Evolutionary conservation across 1,139 yeast genomes (phyloP), one percentile per base, ranked within the genome.

Genomic region (Sugiyamaella japonica): DNA sequence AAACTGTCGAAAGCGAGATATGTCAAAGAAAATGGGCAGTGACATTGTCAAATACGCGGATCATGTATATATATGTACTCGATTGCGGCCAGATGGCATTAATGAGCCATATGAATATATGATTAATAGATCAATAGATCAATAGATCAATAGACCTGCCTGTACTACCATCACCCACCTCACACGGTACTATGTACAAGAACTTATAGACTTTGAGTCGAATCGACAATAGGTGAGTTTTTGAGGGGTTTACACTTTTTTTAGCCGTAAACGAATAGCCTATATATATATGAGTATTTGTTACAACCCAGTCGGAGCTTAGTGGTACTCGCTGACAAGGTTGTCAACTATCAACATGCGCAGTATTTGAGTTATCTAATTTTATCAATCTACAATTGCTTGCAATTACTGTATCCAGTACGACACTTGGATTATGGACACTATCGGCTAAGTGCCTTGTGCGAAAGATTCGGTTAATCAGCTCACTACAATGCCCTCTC

Each of bases 381-480:
- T n/a, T 45, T 36, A 25, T 28, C 15, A 15, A n/a, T 31, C 17
- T 23, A 17, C 41, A 29, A 29, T 8, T 20, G 20, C 34, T 45
- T 45, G 49, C 16, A 45, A 36, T 28, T 45, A 38, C 49, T 32
- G 25, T 20, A 45, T 45, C 29, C 15, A 20, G 29, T n/a, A 8
- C 8, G 36, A 3, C 8, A 36, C 13, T 45, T 40, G 7, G 44
- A 40, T 40, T 31, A 34, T 20, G 40, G 29, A 45, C 37, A 13
- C 12, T 42, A 29, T 45, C 49, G 49, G 41, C 16, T 45, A 36
- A n/a, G 48, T 36, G 40, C 48, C 16, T 45, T 32, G 48, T 20
- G 9, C 13, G 15, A 31, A 31, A 45, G 49, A 36, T 45, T 45
- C 49, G 49, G 49, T 45, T 45, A 45, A 34, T 36, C 49, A 38